Evolutionary conservation across 176 grass and related monocot genomes (phyloP).

Genomic region (Raddia guianensis): DNA sequence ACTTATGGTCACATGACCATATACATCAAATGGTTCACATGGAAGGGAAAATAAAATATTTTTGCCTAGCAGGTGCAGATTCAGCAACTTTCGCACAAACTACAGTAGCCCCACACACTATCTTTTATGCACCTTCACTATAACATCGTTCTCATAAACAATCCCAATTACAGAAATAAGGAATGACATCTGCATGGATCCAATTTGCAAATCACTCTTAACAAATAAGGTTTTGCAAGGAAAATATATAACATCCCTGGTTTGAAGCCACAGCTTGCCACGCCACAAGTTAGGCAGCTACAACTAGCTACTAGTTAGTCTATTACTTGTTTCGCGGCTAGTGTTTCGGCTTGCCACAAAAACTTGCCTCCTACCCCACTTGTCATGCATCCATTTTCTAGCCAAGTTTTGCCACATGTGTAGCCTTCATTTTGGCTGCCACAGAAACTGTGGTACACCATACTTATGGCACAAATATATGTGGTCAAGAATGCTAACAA

Average conservation of each 20-base stretch:
- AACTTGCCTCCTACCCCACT: no score
- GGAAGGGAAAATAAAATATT: neutral
- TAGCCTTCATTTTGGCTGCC: no score
- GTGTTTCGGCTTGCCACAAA: no score
- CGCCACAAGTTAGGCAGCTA: no score
- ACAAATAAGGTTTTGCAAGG: neutral
- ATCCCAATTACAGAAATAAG: neutral
- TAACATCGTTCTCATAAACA: neutral
- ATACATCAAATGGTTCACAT: neutral
- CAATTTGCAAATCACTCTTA: neutral
- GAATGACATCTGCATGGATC: neutral
- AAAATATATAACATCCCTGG: neutral
- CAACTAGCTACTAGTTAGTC: no score
- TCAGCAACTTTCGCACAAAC: conserved; percentile 6
- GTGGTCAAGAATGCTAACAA: no score
- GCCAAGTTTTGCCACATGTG: no score
- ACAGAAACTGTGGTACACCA: no score
- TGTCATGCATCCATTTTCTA: no score
- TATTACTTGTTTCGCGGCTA: no score
- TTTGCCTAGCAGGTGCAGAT: neutral
- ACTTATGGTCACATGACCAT: conserved; percentile 6
- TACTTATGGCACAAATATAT: no score
- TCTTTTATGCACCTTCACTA: neutral
- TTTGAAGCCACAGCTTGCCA: no score
- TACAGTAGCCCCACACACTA: neutral